phyloP scores from a whole-genome alignment of 2,329 filamentous ascomycete genomes.

The Alternaria angustiovoidea region DNA sequence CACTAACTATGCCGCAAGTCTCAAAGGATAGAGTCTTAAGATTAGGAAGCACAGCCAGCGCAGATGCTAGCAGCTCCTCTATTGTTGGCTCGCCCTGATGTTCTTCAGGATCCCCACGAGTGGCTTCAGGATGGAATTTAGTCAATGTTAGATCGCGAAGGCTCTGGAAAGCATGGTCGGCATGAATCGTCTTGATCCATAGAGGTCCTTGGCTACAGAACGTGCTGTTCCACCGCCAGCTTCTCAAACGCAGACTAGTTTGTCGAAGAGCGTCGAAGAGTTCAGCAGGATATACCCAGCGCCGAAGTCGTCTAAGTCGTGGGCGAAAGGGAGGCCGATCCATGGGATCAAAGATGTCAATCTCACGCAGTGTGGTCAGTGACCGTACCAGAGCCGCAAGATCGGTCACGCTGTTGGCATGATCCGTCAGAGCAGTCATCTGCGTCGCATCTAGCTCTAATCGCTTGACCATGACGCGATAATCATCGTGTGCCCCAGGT shows the following conservation, averaged over 20 bases:
- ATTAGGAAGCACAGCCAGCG: conserved; percentile 66
- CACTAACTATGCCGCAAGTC: conserved; percentile 75
- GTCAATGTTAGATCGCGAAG: conserved; percentile 46
- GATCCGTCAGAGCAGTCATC: conserved; percentile 63
- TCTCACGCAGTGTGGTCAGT: conserved; percentile 71
- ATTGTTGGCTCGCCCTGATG: conserved; percentile 37
- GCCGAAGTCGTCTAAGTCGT: conserved; percentile 58
- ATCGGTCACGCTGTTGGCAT: conserved; percentile 63
- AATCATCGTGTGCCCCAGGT: conserved; percentile 59
- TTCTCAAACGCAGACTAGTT: conserved; percentile 55
- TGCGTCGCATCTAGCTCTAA: conserved; percentile 73
- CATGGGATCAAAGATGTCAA: conserved; percentile 75
- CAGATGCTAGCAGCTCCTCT: conserved; percentile 57
- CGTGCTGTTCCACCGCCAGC: conserved; percentile 65
- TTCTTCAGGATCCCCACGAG: conserved; percentile 24
- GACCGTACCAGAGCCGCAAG: conserved; percentile 67
- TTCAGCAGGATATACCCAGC: conserved; percentile 74
- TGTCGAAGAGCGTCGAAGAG: conserved; percentile 71
- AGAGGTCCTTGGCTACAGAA: conserved; percentile 50
- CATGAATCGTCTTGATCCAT: conserved; percentile 57
- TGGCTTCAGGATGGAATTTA: conserved; percentile 42
- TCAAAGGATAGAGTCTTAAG: conserved; percentile 76
- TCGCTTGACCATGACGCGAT: conserved; percentile 73
- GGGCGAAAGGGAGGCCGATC: conserved; percentile 73
- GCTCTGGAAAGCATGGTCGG: conserved; percentile 51